Percentiles rank a stretch among this genome's conserved stretches.
phyloP scores from a whole-genome alignment of 768 basidiomycete genomes.

The Porpolomopsis calyptriformis region DNA sequence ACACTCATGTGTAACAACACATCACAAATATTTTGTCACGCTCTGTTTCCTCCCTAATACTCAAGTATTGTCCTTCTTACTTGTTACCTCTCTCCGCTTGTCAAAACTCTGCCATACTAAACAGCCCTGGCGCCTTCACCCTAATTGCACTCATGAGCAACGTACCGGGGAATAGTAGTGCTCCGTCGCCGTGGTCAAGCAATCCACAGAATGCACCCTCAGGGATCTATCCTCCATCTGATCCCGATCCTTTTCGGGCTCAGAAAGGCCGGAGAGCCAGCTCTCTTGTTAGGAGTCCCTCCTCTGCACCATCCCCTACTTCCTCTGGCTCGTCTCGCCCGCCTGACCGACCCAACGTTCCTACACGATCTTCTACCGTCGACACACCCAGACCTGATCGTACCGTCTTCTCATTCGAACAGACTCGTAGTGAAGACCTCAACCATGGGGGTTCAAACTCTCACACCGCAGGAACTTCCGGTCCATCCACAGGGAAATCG shows the following conservation, averaged over 20 bases:
- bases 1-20: too few species aligned
- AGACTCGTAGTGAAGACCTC: slow-evolving; percentile 64
- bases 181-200: slow-evolving; percentile 25
- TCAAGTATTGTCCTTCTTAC: background rate
- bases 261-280: slow-evolving; percentile 11
- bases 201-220: slow-evolving; percentile 14
- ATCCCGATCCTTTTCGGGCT: slow-evolving; percentile 14
- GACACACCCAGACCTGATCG: slow-evolving; percentile 45
- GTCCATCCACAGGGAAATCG: slow-evolving; percentile 34
- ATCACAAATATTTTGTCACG: slow-evolving; percentile 2
- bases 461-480: slow-evolving; percentile 16
- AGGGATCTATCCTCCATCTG: slow-evolving; percentile 12
- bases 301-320: slow-evolving; percentile 29
- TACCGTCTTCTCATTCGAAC: slow-evolving; percentile 28
- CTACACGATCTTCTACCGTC: slow-evolving; percentile 57
- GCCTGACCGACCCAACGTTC: slow-evolving; percentile 43
- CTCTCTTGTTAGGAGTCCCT: slow-evolving; percentile 16
- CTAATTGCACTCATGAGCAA: slow-evolving; percentile 1
- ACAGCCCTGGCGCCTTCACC: background rate
- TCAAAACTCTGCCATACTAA: background rate
- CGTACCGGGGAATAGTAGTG: slow-evolving; percentile 5
- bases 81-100: background rate
- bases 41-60: background rate
- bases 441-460: slow-evolving; percentile 36
- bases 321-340: slow-evolving; percentile 27